These are phyloP conservation scores for Gynandropsis gynandra DNA, from an alignment of 345 rosid genomes.

Conservation along the genomic window DNA sequence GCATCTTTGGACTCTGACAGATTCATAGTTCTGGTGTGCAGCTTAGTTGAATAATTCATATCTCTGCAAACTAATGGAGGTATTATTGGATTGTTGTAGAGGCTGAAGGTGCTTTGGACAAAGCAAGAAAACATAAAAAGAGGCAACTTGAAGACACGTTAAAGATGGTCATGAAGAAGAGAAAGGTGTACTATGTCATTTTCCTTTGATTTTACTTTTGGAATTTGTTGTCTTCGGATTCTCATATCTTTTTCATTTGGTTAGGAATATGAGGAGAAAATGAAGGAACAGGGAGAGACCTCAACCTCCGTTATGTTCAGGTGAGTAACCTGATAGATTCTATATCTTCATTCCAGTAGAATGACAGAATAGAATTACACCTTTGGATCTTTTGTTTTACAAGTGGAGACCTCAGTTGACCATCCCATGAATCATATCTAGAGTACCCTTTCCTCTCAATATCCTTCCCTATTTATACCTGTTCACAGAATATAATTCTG, in stretches of 20 bases:
- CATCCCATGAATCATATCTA: too few relatives aligned
- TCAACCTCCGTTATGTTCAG: constrained; percentile 96
- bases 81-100: constrained; percentile 42
- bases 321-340: constrained; percentile 40
- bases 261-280: constrained; percentile 87
- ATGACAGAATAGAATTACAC: too few relatives aligned
- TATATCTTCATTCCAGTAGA: too few relatives aligned
- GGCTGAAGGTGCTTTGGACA: constrained; percentile 99
- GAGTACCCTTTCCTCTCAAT: too few relatives aligned
- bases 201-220: constrained; percentile 12
- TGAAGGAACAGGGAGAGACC: constrained; percentile 91
- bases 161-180: constrained; percentile 78
- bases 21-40: too few relatives aligned
- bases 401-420: too few relatives aligned
- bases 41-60: background rate
- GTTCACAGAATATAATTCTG: too few relatives aligned
- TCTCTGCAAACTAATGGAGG: constrained; percentile 12
- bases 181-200: constrained; percentile 45
- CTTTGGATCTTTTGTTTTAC: too few relatives aligned
- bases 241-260: constrained; percentile 1
- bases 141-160: constrained; percentile 98
- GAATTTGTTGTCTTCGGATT: constrained; percentile 5
- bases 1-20: background rate
- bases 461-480: too few relatives aligned
- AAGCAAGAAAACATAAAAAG: constrained; percentile 98